Percentiles rank a stretch among this genome's conserved stretches.
These are phyloP conservation scores for Thermothelomyces thermophilus DNA, from an alignment of 2,329 filamentous ascomycete species.

Conservation along the genomic window DNA sequence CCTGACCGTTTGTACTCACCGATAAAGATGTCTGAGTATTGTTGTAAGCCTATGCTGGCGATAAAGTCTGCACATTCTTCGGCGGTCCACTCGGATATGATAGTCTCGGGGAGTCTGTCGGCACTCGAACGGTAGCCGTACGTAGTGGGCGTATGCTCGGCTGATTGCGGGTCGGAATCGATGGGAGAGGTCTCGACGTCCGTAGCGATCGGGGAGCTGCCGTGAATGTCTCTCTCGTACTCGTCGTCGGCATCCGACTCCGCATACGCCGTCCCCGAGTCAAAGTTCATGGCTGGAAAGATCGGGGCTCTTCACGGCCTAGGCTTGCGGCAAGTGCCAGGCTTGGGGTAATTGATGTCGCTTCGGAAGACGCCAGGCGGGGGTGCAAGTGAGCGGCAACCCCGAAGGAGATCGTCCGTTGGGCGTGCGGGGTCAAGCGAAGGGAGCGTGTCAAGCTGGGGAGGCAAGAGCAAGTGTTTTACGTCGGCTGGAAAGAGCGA, in stretches of 20 bases:
- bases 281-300: slow-evolving; percentile 25
- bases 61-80: slow-evolving; percentile 91
- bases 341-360: neutral
- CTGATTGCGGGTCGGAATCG: slow-evolving; percentile 63
- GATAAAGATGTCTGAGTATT: slow-evolving; percentile 77
- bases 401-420: slow-evolving; percentile 6
- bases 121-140: slow-evolving; percentile 61
- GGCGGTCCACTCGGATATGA: slow-evolving; percentile 73
- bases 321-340: slow-evolving; percentile 19
- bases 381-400: neutral
- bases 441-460: neutral
- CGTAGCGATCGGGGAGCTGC: slow-evolving; percentile 58
- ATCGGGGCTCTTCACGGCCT: slow-evolving; percentile 21
- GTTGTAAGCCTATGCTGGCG: slow-evolving; percentile 66
- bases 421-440: neutral
- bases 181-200: slow-evolving; percentile 65
- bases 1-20: slow-evolving; percentile 48
- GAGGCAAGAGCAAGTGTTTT: slow-evolving; percentile 1
- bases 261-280: slow-evolving; percentile 59
- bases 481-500: slow-evolving; percentile 2
- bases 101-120: slow-evolving; percentile 63
- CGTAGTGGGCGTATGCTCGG: slow-evolving; percentile 73
- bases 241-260: slow-evolving; percentile 79
- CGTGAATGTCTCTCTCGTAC: slow-evolving; percentile 66
- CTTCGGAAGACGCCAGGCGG: neutral